Evolutionary conservation across 257 asterid genomes (phyloP), one percentile per base, ranked within the genome.

Genomic region (Nicotiana attenuata): DNA sequence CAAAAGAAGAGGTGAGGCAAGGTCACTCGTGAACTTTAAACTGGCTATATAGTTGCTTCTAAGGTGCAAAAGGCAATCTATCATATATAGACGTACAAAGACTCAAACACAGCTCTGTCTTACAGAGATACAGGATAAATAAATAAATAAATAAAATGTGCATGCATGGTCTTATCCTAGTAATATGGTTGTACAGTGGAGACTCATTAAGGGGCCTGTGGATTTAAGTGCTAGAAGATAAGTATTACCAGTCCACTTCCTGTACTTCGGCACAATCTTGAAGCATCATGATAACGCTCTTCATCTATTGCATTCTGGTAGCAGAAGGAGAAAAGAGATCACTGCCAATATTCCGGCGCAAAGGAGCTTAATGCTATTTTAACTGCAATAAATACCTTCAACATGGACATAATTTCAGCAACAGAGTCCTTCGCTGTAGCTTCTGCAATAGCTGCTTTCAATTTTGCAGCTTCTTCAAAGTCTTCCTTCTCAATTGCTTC

Each of bases 251-350:
- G 92, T 29, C 98, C 98, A 89, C 98, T 94, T 89, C 96, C 97
- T 8, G 98, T 91, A 85, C 77, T 90, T 80, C 76, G 90, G 89
- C 93, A 92, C 87, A 94, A 89, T 87, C 87, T 91, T 82, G 99
- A 94, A 86, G 99, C 99, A 88, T 96, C 99, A 76, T 84, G 94
- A 80, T 96, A 96, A 29, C 97, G 97, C 86, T 96, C 98, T 83
- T 90, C 93, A 41, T 86, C 92, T 68, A 94, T 87, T 53, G 99
- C 97, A 83, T 73, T 83, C 99, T 96, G 73, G 63, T 47, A 76
- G 83, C 28, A 88, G 22, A 24, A 80, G 28, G 57, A 63, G 76
- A 81, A 73, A 77, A 15, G 64, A 80, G 31, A 85, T 24, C 29
- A 85, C 26, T 60, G 50, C 28, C 61, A 85, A 73, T 52, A 79